Evolutionary conservation across 2,329 filamentous ascomycete species (phyloP).

Genomic region (Diaporthe aspalathi): DNA sequence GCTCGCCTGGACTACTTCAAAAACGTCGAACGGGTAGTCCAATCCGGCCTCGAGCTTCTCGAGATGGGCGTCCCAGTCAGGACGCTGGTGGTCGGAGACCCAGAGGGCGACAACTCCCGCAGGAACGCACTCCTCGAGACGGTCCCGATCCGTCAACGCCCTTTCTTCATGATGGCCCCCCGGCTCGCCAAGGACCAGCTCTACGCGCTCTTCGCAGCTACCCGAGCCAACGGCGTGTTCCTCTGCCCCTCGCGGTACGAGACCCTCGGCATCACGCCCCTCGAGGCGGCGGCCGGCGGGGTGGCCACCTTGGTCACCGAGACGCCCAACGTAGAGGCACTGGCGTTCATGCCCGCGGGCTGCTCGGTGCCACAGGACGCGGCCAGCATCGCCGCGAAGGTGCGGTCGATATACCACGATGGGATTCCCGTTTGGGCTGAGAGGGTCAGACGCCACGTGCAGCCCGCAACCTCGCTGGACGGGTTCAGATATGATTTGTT

Average conservation of each 20-base stretch:
- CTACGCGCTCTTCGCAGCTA: not conserved
- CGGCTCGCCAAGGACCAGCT: constrained; percentile 17
- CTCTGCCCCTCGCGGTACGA: constrained; percentile 17
- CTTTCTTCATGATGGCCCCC: not conserved
- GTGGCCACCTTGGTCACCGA: not conserved
- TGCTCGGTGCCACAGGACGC: not conserved
- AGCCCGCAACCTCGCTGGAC: not conserved
- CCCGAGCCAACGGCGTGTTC: not conserved
- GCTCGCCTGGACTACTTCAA: constrained; percentile 22
- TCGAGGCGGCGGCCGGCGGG: constrained; percentile 4
- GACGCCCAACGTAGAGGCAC: constrained; percentile 17
- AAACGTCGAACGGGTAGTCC: not conserved
- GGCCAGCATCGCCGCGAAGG: not conserved
- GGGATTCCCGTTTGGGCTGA: not conserved
- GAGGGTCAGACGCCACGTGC: not conserved
- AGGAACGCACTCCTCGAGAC: not conserved
- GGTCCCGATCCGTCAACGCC: not conserved
- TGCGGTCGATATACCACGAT: not conserved
- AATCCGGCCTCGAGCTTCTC: constrained; percentile 8
- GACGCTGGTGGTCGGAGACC: not conserved
- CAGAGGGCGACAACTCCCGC: not conserved
- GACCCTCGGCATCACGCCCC: constrained; percentile 19
- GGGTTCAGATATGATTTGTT: not conserved
- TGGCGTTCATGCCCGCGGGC: not conserved
- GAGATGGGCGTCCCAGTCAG: not conserved